These are phyloP conservation scores for Beverwykella pulmonaria DNA, from an alignment of 495 filamentous ascomycete species.

Conservation along the genomic window DNA sequence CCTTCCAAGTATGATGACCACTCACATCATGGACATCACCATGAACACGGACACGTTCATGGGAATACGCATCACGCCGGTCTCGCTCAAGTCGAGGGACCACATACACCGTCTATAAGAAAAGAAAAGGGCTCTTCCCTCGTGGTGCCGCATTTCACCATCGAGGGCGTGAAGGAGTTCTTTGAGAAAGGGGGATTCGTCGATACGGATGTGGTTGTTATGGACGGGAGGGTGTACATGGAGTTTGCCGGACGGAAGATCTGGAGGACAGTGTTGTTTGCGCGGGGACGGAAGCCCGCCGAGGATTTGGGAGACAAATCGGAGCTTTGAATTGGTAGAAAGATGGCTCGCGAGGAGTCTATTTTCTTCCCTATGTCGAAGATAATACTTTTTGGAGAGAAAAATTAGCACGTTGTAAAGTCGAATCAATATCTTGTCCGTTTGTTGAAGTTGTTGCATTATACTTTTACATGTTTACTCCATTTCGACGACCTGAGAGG, in stretches of 20 bases:
- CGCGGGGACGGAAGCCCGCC: slow-evolving; percentile 30
- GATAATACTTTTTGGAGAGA: too few relatives aligned
- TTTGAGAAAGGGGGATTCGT: slow-evolving; percentile 34
- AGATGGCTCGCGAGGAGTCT: not conserved
- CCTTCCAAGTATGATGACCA: slow-evolving; percentile 39
- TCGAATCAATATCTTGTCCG: too few relatives aligned
- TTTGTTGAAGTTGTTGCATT: too few relatives aligned
- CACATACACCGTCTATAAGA: not conserved
- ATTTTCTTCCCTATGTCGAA: too few relatives aligned
- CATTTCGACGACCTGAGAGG: too few relatives aligned
- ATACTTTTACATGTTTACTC: too few relatives aligned
- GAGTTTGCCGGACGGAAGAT: slow-evolving; percentile 27
- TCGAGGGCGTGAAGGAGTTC: slow-evolving; percentile 21
- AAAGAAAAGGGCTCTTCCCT: slow-evolving; percentile 18
- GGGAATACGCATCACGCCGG: slow-evolving; percentile 3
- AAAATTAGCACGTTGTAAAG: too few relatives aligned
- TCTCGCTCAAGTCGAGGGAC: not conserved
- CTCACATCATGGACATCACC: slow-evolving; percentile 18
- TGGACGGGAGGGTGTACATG: slow-evolving; percentile 35
- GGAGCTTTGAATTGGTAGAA: slow-evolving; percentile 7
- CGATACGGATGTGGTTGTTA: slow-evolving; percentile 18
- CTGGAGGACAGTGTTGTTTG: slow-evolving; percentile 32
- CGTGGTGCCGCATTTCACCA: slow-evolving; percentile 16
- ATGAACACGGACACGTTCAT: slow-evolving; percentile 10
- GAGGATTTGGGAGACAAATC: slow-evolving; percentile 19